A percentile compares a stretch with the other conserved stretches of the same genome.
These are phyloP conservation scores for Clitocybe nebularis DNA, from an alignment of 1,284 basidiomycete species.

Conservation along the genomic window DNA sequence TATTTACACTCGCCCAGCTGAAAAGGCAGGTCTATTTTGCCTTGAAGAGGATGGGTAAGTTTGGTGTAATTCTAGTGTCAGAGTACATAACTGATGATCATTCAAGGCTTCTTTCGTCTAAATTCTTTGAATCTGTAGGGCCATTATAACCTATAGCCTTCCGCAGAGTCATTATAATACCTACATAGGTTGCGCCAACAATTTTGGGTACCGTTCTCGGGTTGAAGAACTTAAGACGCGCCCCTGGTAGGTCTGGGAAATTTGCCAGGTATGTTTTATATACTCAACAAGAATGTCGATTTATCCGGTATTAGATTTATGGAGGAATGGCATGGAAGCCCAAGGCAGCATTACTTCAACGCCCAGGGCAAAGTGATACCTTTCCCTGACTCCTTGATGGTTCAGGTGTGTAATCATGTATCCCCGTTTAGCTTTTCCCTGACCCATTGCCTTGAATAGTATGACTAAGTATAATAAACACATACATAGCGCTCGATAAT, in stretches of 20 bases:
- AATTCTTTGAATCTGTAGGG: conserved; percentile 42
- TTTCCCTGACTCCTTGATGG: conserved; percentile 36
- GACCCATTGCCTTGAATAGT: too few species aligned
- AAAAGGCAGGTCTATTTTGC: conserved; percentile 29
- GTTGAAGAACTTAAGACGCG: conserved; percentile 42
- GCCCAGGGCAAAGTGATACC: conserved; percentile 30
- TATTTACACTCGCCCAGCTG: conserved; percentile 19
- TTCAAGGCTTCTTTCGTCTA: conserved; percentile 35
- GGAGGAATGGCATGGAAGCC: conserved; percentile 28
- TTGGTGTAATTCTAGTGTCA: not conserved
- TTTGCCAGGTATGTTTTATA: conserved; percentile 32
- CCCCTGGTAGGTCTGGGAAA: conserved; percentile 40
- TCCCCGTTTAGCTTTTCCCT: too few species aligned
- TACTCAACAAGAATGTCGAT: not conserved
- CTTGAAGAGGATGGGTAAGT: conserved; percentile 38
- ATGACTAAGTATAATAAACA: too few species aligned
- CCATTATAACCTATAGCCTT: not conserved
- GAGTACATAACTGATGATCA: conserved; percentile 6
- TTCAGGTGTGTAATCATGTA: conserved; percentile 32
- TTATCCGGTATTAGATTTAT: conserved; percentile 24
- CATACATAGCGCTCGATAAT: too few species aligned
- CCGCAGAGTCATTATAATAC: not conserved
- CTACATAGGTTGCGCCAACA: conserved; percentile 33
- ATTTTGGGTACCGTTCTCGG: conserved; percentile 48
- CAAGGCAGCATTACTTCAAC: conserved; percentile 30